A percentile compares a stretch with the other conserved stretches of the same genome.
Evolutionary conservation across 2,329 filamentous ascomycete genomes (phyloP).

Genomic region (Claviceps digitariae): DNA sequence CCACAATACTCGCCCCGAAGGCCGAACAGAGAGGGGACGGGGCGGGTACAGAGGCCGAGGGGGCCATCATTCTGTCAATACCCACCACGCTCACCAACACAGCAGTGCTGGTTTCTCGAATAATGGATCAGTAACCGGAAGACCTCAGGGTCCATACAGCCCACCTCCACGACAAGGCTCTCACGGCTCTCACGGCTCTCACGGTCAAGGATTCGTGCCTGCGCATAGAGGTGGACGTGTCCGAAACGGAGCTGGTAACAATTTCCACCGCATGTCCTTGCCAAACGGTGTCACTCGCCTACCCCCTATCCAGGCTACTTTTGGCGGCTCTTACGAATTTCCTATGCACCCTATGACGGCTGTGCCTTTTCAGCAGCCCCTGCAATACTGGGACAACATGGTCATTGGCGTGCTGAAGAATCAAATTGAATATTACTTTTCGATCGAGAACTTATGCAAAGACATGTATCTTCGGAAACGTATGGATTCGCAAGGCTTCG

Average conservation of each 20-base stretch:
- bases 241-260: slow-evolving; percentile 18
- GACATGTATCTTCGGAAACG: slow-evolving; percentile 76
- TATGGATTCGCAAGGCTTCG: slow-evolving; percentile 94
- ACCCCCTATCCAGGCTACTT: slow-evolving; percentile 23
- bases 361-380: slow-evolving; percentile 20
- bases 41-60: slow-evolving; percentile 33
- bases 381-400: slow-evolving; percentile 41
- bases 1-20: slow-evolving; percentile 22
- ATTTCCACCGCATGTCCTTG: slow-evolving; percentile 27
- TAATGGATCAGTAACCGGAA: slow-evolving; percentile 20
- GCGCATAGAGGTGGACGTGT: slow-evolving; percentile 22
- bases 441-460: slow-evolving; percentile 87
- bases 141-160: slow-evolving; percentile 28
- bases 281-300: slow-evolving; percentile 23
- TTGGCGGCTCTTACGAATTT: slow-evolving; percentile 24
- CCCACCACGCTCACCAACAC: slow-evolving; percentile 23
- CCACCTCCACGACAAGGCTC: slow-evolving; percentile 29
- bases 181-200: slow-evolving; percentile 22
- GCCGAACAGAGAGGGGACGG: slow-evolving; percentile 27
- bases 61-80: slow-evolving; percentile 24
- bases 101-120: slow-evolving; percentile 17
- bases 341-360: slow-evolving; percentile 25
- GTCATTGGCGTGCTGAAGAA: slow-evolving; percentile 28
- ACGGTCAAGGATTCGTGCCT: slow-evolving; percentile 21
- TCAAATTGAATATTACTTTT: slow-evolving; percentile 88